Percentiles rank a stretch among this genome's conserved stretches.
phyloP scores from a whole-genome alignment of 2,329 filamentous ascomycete genomes.

The Fusarium bulbicola region DNA sequence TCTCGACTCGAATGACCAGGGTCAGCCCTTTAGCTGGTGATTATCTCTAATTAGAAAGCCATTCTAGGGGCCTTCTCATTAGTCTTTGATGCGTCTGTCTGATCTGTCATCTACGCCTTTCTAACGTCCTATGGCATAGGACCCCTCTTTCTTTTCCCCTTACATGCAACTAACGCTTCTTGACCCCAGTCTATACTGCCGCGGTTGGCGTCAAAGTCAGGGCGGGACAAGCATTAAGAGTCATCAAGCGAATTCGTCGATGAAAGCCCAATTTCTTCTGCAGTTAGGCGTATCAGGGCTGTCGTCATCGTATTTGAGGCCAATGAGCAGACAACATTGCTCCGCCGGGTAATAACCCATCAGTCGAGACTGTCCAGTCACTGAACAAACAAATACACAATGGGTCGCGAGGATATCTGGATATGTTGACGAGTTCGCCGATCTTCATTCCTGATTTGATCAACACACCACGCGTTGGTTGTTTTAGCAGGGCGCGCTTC shows the following conservation, averaged over 20 bases:
- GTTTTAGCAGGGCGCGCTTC: not conserved
- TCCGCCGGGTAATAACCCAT: not conserved
- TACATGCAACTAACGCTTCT: constrained; percentile 14
- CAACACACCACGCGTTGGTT: not conserved
- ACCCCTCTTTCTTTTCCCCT: constrained; percentile 8
- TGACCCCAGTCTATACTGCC: constrained; percentile 9
- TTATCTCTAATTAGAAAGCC: constrained; percentile 1
- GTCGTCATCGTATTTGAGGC: not conserved
- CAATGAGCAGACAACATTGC: not conserved
- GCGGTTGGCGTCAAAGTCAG: constrained; percentile 21
- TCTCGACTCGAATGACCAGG: not conserved
- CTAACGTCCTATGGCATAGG: not conserved
- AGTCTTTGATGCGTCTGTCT: not conserved
- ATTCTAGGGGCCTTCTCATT: constrained; percentile 4
- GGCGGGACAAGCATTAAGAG: constrained; percentile 14
- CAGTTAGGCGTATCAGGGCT: not conserved
- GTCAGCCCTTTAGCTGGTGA: not conserved
- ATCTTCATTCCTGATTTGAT: not conserved
- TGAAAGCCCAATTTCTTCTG: not conserved
- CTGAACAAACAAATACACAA: not conserved
- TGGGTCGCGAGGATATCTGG: not conserved
- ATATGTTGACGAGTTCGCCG: not conserved
- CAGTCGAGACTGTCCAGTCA: not conserved
- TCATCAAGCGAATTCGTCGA: constrained; percentile 6
- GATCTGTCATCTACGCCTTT: constrained; percentile 26